A percentile compares a stretch with the other conserved stretches of the same genome.
These are phyloP conservation scores for Apiotrichum akiyoshidainum DNA, from an alignment of 1,284 basidiomycete species.

Conservation along the genomic window DNA sequence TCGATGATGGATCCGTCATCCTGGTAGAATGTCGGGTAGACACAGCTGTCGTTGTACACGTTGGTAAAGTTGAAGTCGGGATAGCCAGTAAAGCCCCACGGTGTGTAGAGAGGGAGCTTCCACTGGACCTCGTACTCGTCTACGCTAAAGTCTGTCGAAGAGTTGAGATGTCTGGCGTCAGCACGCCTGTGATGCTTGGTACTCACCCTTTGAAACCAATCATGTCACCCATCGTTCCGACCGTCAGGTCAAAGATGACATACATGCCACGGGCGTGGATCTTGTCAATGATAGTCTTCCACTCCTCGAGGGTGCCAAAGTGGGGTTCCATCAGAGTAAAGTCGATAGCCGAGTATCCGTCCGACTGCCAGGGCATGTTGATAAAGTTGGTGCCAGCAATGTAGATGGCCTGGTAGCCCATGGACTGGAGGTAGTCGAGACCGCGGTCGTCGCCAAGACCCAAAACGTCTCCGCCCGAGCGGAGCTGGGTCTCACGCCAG, in stretches of 20 bases:
- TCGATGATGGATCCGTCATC: slow-evolving; percentile 66
- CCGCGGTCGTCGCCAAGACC: slow-evolving; percentile 62
- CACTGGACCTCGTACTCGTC: slow-evolving; percentile 70
- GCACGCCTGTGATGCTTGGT: background rate
- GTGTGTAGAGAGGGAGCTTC: slow-evolving; percentile 70
- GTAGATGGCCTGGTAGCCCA: slow-evolving; percentile 79
- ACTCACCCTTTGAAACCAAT: slow-evolving; percentile 73
- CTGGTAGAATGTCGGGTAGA: slow-evolving; percentile 71
- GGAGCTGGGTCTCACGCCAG: slow-evolving; percentile 78
- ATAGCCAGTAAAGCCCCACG: slow-evolving; percentile 81
- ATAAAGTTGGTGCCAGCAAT: slow-evolving; percentile 85
- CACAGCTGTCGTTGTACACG: slow-evolving; percentile 66
- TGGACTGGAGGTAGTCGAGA: slow-evolving; percentile 81
- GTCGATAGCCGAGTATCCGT: slow-evolving; percentile 89
- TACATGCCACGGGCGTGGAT: slow-evolving; percentile 81
- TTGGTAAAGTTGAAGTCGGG: slow-evolving; percentile 64
- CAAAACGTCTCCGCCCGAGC: slow-evolving; percentile 78
- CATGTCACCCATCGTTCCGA: slow-evolving; percentile 84
- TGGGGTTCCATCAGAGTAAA: slow-evolving; percentile 85
- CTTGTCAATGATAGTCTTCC: slow-evolving; percentile 68
- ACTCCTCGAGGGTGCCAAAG: slow-evolving; percentile 76
- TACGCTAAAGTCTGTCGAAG: slow-evolving; percentile 71
- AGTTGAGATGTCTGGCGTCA: slow-evolving; percentile 53
- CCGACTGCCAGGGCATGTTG: slow-evolving; percentile 93
- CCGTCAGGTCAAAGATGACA: slow-evolving; percentile 84